A percentile compares a stretch with the other conserved stretches of the same genome.
Evolutionary conservation across 352 stramenopile species (phyloP).

Genomic region (Phytophthora tubulina): DNA sequence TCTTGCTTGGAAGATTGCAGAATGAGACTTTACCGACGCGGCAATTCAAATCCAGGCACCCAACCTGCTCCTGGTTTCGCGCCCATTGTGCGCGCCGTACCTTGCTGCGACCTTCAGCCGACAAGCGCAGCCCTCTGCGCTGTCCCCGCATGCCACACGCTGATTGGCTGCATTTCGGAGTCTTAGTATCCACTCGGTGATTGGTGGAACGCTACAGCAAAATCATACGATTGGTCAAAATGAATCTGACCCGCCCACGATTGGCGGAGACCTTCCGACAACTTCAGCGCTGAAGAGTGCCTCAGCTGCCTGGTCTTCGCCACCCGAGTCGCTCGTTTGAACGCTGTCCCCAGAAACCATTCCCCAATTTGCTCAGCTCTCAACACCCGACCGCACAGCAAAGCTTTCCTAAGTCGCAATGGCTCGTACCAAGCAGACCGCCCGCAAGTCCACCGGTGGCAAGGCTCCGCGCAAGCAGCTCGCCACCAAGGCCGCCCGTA

Average conservation of each 20-base stretch:
- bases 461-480: slow-evolving; percentile 96
- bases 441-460: slow-evolving; percentile 94
- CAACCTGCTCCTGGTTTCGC: slow-evolving; percentile 24
- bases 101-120: slow-evolving; percentile 24
- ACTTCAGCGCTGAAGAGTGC: background rate
- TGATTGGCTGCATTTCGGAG: slow-evolving; percentile 42
- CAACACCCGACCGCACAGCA: slow-evolving; percentile 43
- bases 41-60: slow-evolving; percentile 7
- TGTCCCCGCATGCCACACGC: slow-evolving; percentile 21
- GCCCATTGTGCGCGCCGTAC: slow-evolving; percentile 20
- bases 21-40: slow-evolving; percentile 45
- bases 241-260: background rate
- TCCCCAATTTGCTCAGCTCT: slow-evolving; percentile 66
- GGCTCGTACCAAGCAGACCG: slow-evolving; percentile 97
- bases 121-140: background rate
- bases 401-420: slow-evolving; percentile 54
- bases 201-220: slow-evolving; percentile 34
- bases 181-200: slow-evolving; percentile 14
- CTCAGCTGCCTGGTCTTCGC: slow-evolving; percentile 1
- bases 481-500: slow-evolving; percentile 93
- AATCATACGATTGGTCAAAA: slow-evolving; percentile 11
- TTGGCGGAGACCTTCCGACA: slow-evolving; percentile 33
- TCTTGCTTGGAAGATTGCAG: slow-evolving; percentile 69
- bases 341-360: slow-evolving; percentile 30
- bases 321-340: slow-evolving; percentile 2